A percentile compares a stretch with the other conserved stretches of the same genome.
Conservation (phyloP, 345 rosid species). For the Rhodomyrtus tomentosa region DNA sequence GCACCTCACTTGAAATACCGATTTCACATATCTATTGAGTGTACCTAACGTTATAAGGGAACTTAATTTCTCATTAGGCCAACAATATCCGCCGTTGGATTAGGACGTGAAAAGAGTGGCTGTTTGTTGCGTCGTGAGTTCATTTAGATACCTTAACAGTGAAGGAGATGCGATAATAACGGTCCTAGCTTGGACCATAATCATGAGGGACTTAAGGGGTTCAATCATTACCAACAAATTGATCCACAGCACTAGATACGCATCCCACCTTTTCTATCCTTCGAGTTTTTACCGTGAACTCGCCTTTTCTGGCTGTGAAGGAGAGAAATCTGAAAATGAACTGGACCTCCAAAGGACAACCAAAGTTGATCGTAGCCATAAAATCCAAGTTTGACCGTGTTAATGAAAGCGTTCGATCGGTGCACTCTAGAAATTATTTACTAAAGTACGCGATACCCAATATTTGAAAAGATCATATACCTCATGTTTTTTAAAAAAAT, state of each 20-base stretch:
- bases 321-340: not conserved
- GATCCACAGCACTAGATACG: not conserved
- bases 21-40: not conserved
- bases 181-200: not conserved
- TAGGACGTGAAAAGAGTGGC: not conserved
- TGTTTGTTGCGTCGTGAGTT: not conserved
- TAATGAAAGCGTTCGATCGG: not conserved
- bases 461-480: not conserved
- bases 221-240: not conserved
- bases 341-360: not conserved
- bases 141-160: conserved; percentile 8
- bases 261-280: not conserved
- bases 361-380: not conserved
- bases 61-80: not conserved
- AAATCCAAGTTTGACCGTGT: not conserved
- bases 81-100: not conserved
- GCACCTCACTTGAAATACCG: not conserved
- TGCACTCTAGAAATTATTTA: not conserved
- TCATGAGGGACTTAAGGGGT: not conserved
- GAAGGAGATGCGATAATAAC: conserved; percentile 7
- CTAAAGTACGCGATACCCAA: not conserved
- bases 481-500: not conserved
- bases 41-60: not conserved
- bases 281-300: not conserved
- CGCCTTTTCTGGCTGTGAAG: not conserved